Base-by-base conservation (phyloP, 108 stramenopile species). In the Fistulifera solaris region DNA sequence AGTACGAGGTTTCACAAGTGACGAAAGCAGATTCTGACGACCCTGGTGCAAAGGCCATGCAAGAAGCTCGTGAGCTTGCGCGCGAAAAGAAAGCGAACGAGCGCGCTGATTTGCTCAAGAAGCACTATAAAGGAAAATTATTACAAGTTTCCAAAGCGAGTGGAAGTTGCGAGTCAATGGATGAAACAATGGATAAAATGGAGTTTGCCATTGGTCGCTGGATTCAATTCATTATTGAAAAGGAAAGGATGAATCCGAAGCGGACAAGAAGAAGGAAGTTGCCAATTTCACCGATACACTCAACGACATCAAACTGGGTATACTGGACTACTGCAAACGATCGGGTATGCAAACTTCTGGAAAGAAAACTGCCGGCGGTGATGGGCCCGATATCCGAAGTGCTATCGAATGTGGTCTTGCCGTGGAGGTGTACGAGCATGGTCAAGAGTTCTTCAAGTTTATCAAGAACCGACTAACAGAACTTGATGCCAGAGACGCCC, bases 271-370 rank as follows among this genome's bases (percentile, higher is more conserved):
- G 40, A 73, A 72, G 48, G 68, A 73, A 62, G 46, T 78, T 11
- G 68, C 65, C 0, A 73, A 67, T 17, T 69, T 70, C 27, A 61
- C 55, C 11, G 65, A 73, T 52, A 67, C 67, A 0, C 31, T 78
- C 17, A 70, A 70, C 54, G 77, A 73, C 19, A 54, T 66, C 40
- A 78, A 73, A 39, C 50, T 72, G 17, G 40, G 61, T 4, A 64
- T 60, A 18, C 45, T 72, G 3, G 71, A 70, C 19, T 49, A 70
- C 17, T 68, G 66, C 24, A 66, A 60, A 27, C 59, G 77, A 28
- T 78, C 77, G 40, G 77, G 77, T 41, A 78, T 78, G 77, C 77
- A 78, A 43, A 42, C 62, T 0, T 69, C 77, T 27, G 77, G 77
- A 40, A 78, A 78, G 57, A 59, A 60, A 59, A 72, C 70, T 39